phyloP scores from a whole-genome alignment of 352 stramenopile species.

The Globisporangium parvum region DNA sequence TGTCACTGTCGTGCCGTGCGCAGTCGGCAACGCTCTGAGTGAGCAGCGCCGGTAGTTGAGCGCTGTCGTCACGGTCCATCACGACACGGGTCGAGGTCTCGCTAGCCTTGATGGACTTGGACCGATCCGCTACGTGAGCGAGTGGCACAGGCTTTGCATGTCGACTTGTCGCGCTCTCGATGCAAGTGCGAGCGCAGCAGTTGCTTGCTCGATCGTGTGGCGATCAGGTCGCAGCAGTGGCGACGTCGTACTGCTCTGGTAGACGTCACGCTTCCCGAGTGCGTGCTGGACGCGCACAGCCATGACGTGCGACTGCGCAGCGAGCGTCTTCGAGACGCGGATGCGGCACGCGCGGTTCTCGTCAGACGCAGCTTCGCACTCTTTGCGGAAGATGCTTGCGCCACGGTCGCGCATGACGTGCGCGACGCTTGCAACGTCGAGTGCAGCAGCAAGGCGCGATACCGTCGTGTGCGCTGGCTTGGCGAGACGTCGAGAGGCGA shows the following conservation, averaged over 20 bases:
- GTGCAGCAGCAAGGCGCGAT: conserved; percentile 31
- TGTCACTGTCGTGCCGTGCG: too few species aligned
- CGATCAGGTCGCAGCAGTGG: conserved; percentile 30
- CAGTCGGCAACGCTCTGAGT: too few species aligned
- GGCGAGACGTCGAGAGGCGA: conserved; percentile 11
- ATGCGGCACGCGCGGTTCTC: conserved; percentile 29
- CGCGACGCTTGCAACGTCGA: conserved; percentile 23
- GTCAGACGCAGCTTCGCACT: conserved; percentile 27
- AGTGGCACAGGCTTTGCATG: not conserved
- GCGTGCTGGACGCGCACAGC: conserved; percentile 32
- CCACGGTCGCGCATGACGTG: conserved; percentile 35
- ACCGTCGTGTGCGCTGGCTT: conserved; percentile 26
- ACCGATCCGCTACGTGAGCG: not conserved
- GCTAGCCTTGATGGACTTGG: too few species aligned
- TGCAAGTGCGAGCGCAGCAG: conserved; percentile 2
- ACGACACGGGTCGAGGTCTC: too few species aligned
- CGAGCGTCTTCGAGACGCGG: conserved; percentile 32
- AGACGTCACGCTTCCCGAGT: conserved; percentile 26
- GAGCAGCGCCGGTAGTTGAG: too few species aligned
- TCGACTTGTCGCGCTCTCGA: not conserved
- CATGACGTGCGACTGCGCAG: conserved; percentile 32
- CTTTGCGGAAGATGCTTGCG: conserved; percentile 41
- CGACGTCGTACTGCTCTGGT: conserved; percentile 10
- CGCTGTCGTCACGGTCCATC: too few species aligned
- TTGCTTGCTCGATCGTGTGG: conserved; percentile 19